Evolutionary conservation across 2,329 filamentous ascomycete species (phyloP), one percentile per base, ranked within the genome.

Genomic region (Cordyceps pruinosa): DNA sequence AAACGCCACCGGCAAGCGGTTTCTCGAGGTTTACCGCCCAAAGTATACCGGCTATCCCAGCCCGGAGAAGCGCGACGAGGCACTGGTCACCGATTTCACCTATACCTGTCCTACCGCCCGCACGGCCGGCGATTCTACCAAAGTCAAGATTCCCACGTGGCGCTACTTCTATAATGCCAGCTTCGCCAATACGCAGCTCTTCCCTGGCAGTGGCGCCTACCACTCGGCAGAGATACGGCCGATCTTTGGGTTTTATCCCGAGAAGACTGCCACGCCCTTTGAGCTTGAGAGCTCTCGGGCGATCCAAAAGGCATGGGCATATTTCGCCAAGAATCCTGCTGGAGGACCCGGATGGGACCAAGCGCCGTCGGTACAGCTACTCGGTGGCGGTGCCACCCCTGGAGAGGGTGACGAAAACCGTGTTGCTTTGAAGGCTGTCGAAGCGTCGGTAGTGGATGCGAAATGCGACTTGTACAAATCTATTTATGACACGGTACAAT

Each of bases 161-260:
- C 68, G 71, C 28, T 78, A 74, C 57, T 69, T 73, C 30, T 80
- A 75, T 64, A 72, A 76, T 53, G 77, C 72, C 6, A 75, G 78
- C 63, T 81, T 77, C 68, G 61, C 70, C 15, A 79, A 79, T 59
- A 71, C 73, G 58, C 73, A 55, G 64, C 75, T 62, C 67, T 72
- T 15, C 66, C 64, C 50, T 66, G 64, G 61, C 10, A 66, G 64
- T 28, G 74, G 75, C 12, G 75, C 76, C 1, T 80, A 78, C 58
- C 78, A 81, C 58, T 75, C 72, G 0, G 66, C 70, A 2, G 77
- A 79, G 44, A 59, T 78, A 34, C 63, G 65, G n/a, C 73, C 76
- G 63, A 61, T 78, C 2, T 78, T 78, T 53, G 75, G 75, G 2
- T 72, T 66, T 0, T 71, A 68, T 4, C 58, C 54, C 0, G 2